phyloP scores from a whole-genome alignment of 495 filamentous ascomycete genomes.

The Glarea lozoyensis region DNA sequence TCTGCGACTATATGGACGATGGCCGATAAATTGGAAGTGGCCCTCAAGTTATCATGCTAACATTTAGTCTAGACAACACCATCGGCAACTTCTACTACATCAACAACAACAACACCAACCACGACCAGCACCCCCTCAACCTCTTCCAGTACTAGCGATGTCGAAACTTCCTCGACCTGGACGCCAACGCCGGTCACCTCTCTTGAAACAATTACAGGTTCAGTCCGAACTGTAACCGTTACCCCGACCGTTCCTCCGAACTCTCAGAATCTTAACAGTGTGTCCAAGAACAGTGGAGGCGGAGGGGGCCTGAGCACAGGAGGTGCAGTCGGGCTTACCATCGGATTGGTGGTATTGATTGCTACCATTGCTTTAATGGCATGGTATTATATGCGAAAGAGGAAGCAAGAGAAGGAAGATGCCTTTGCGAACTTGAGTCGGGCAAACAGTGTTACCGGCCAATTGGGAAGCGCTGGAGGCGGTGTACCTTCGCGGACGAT shows the following conservation, averaged over 20 bases:
- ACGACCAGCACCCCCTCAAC: slow-evolving; percentile 6
- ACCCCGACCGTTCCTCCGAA: slow-evolving; percentile 28
- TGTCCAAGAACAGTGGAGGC: neutral
- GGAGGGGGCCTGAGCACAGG: slow-evolving; percentile 23
- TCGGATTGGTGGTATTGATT: slow-evolving; percentile 20
- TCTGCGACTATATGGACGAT: neutral
- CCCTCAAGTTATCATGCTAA: neutral
- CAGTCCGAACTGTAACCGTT: slow-evolving; percentile 43
- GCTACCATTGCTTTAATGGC: slow-evolving; percentile 11
- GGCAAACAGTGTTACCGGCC: slow-evolving; percentile 8
- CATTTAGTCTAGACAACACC: neutral
- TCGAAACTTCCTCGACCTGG: slow-evolving; percentile 21
- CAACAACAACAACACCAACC: slow-evolving; percentile 2
- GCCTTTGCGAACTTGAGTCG: slow-evolving; percentile 7
- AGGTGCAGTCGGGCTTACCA: slow-evolving; percentile 26
- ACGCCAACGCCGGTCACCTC: slow-evolving; percentile 35
- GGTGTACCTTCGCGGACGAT: slow-evolving; percentile 16
- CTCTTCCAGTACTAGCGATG: slow-evolving; percentile 16
- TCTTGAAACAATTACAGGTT: slow-evolving; percentile 36
- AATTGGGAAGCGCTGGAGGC: slow-evolving; percentile 9
- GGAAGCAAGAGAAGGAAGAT: slow-evolving; percentile 8
- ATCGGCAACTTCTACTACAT: neutral
- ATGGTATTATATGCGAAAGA: slow-evolving; percentile 13
- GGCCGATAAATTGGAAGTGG: neutral
- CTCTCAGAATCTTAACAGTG: slow-evolving; percentile 1